Percentiles rank a stretch among this genome's conserved stretches.
Evolutionary conservation across 305 asterid species (phyloP).

Genomic region (Fraxinus angustifolia): DNA sequence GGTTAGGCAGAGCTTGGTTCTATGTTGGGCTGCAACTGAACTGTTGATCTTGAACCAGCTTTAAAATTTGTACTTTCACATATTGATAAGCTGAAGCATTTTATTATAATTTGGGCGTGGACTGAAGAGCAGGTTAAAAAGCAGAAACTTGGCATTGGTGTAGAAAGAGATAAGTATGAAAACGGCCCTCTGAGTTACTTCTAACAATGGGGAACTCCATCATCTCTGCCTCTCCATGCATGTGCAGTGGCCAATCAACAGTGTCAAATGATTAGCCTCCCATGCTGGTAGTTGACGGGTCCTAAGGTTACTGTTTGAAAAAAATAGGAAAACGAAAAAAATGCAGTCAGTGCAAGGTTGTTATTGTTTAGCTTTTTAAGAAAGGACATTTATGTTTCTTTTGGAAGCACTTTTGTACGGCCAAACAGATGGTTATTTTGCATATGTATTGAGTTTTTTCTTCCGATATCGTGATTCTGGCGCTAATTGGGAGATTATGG

Average conservation of each 20-base stretch:
- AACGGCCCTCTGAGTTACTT: neutral
- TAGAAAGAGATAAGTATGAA: constrained; percentile 2
- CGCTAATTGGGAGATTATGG: neutral
- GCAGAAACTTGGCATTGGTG: neutral
- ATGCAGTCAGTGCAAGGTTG: neutral
- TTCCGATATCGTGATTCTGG: neutral
- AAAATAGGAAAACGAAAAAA: neutral
- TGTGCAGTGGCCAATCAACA: neutral
- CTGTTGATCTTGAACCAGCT: neutral
- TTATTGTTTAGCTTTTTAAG: constrained; percentile 1
- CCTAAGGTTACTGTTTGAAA: neutral
- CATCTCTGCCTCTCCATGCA: neutral
- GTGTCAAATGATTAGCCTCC: neutral
- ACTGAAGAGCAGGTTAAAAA: neutral
- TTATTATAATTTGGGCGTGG: neutral
- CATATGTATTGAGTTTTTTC: neutral
- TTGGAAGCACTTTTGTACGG: neutral
- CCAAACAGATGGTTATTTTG: neutral
- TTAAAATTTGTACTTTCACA: neutral
- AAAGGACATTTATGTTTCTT: neutral
- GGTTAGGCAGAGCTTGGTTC: neutral
- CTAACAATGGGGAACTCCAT: neutral
- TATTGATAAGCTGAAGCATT: neutral
- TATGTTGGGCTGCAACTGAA: neutral
- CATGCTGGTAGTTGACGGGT: neutral